Percentiles rank a stretch among this genome's conserved stretches.
phyloP scores from a whole-genome alignment of 495 filamentous ascomycete species.

The Lasiosphaeria miniovina region DNA sequence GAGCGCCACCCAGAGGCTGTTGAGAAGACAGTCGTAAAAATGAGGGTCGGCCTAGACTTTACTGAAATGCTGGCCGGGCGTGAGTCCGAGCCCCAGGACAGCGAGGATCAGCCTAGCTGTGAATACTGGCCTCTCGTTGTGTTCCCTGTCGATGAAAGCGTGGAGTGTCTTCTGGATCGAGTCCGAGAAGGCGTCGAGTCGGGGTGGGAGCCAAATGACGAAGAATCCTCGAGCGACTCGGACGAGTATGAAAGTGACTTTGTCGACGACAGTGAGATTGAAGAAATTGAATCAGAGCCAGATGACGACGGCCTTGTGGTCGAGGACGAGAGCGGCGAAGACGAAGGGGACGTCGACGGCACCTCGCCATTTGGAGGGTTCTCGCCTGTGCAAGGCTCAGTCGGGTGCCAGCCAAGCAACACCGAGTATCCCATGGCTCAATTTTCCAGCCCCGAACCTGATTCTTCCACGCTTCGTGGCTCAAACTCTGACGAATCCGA shows the following conservation, averaged over 20 bases:
- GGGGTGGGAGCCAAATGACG: too few relatives aligned
- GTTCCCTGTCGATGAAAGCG: too few relatives aligned
- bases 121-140: too few relatives aligned
- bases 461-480: background rate
- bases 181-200: too few relatives aligned
- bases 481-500: background rate
- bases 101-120: too few relatives aligned
- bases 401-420: background rate
- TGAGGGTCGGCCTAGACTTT: too few relatives aligned
- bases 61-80: too few relatives aligned
- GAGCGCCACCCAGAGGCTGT: too few relatives aligned
- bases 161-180: too few relatives aligned
- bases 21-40: too few relatives aligned
- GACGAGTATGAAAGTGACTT: slow-evolving; percentile 1
- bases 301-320: background rate
- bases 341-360: background rate
- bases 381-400: background rate
- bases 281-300: background rate
- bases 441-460: background rate
- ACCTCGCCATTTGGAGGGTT: background rate
- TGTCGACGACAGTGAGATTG: background rate
- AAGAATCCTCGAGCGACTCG: too few relatives aligned
- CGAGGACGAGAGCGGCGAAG: background rate
- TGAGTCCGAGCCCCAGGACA: too few relatives aligned
- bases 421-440: background rate